Percentiles rank a stretch among this genome's conserved stretches.
These are phyloP conservation scores for Combretum micranthum DNA, from an alignment of 345 rosid species.

Conservation along the genomic window DNA sequence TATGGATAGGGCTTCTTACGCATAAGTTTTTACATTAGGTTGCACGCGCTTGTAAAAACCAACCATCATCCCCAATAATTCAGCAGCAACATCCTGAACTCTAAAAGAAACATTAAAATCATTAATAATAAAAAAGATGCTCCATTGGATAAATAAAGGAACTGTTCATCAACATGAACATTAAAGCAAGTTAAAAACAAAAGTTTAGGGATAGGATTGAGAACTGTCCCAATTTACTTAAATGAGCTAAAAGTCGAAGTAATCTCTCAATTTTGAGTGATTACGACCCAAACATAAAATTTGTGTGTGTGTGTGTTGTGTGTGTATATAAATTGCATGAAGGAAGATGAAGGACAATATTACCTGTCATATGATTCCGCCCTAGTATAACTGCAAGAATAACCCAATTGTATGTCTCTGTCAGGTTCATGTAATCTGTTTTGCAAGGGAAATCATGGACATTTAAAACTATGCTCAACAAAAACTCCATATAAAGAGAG, in stretches of 20 bases:
- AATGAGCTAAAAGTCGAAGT: no score
- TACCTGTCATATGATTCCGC: slow-evolving; percentile 97
- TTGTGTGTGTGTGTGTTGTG: no score
- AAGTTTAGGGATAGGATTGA: no score
- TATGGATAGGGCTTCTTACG: slow-evolving; percentile 38
- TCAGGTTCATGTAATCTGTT: slow-evolving; percentile 85
- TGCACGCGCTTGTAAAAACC: slow-evolving; percentile 86
- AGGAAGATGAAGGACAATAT: background rate
- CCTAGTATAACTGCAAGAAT: slow-evolving; percentile 94
- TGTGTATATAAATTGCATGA: no score
- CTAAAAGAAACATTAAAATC: slow-evolving; percentile 34
- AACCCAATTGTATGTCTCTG: slow-evolving; percentile 91
- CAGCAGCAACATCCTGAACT: slow-evolving; percentile 94
- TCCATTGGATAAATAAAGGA: no score
- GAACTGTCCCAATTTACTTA: no score
- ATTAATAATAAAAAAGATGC: background rate
- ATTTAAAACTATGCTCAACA: slow-evolving; percentile 1
- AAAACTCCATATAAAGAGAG: background rate
- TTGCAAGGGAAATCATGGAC: slow-evolving; percentile 13
- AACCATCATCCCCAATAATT: slow-evolving; percentile 97
- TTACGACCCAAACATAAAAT: no score
- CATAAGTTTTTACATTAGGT: slow-evolving; percentile 81
- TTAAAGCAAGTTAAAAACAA: no score
- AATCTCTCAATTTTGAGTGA: no score
- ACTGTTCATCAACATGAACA: no score